These are phyloP conservation scores for Epichloe gansuensis DNA, from an alignment of 2,329 filamentous ascomycete species.

Conservation along the genomic window DNA sequence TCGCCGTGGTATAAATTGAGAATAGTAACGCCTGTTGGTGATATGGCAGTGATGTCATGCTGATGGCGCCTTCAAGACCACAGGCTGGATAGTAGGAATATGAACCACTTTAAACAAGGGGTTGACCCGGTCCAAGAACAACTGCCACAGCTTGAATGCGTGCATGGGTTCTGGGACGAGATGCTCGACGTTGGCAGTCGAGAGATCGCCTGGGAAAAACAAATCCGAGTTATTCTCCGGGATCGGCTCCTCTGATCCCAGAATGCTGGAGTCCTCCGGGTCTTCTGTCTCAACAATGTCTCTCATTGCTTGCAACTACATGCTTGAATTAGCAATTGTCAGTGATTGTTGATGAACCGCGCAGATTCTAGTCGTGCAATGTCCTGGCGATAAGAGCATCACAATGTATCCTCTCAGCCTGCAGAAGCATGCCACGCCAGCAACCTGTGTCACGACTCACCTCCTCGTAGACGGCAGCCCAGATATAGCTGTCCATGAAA, in stretches of 20 bases:
- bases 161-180: slow-evolving; percentile 55
- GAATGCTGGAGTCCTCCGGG: slow-evolving; percentile 33
- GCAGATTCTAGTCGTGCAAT: not conserved
- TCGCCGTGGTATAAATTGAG: slow-evolving; percentile 51
- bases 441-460: slow-evolving; percentile 22
- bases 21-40: slow-evolving; percentile 52
- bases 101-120: slow-evolving; percentile 63
- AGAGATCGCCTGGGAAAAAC: slow-evolving; percentile 31
- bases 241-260: slow-evolving; percentile 36
- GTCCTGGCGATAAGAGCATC: not conserved
- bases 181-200: slow-evolving; percentile 28
- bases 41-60: slow-evolving; percentile 41
- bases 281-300: slow-evolving; percentile 42
- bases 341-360: not conserved
- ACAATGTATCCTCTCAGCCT: not conserved
- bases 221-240: slow-evolving; percentile 42
- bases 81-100: slow-evolving; percentile 54
- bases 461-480: slow-evolving; percentile 43
- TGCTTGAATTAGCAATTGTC: slow-evolving; percentile 7
- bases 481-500: slow-evolving; percentile 46
- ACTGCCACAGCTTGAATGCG: slow-evolving; percentile 62
- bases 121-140: slow-evolving; percentile 63
- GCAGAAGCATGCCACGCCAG: not conserved
- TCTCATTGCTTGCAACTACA: slow-evolving; percentile 44
- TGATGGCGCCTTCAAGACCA: slow-evolving; percentile 49